These are phyloP conservation scores for Tolypocladium tundrense DNA, from an alignment of 2,329 filamentous ascomycete species.

Conservation along the genomic window DNA sequence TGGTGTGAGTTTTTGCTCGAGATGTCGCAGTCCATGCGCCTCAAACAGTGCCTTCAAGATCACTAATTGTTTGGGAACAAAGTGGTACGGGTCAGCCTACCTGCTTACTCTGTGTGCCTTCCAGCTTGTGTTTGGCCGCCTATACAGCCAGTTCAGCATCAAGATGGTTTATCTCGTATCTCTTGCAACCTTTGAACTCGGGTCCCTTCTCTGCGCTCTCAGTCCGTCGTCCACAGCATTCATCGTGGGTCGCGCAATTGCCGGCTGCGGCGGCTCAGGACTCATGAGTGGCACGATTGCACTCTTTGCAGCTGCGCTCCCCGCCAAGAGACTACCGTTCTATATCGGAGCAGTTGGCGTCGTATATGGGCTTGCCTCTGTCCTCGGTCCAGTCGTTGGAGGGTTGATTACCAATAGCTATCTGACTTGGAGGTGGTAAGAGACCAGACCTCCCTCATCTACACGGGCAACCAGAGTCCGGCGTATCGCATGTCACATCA, in stretches of 20 bases:
- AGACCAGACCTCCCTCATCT: background rate
- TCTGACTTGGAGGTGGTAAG: slow-evolving; percentile 1
- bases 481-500: background rate
- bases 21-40: background rate
- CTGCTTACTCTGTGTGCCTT: background rate
- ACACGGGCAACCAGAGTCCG: background rate
- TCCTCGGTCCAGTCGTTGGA: background rate
- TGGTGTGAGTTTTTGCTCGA: background rate
- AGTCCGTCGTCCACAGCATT: background rate
- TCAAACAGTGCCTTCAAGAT: background rate
- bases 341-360: background rate
- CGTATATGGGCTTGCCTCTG: background rate
- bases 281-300: background rate
- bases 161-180: background rate
- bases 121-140: slow-evolving; percentile 1
- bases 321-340: background rate
- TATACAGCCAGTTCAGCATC: background rate
- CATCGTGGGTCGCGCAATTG: background rate
- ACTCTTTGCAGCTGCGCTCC: background rate
- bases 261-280: background rate
- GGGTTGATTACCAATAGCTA: background rate
- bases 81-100: background rate
- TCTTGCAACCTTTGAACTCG: background rate
- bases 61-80: background rate
- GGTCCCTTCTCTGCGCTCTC: background rate